phyloP scores from a whole-genome alignment of 164 flowering plant genomes.

The Buxus sempervirens region DNA sequence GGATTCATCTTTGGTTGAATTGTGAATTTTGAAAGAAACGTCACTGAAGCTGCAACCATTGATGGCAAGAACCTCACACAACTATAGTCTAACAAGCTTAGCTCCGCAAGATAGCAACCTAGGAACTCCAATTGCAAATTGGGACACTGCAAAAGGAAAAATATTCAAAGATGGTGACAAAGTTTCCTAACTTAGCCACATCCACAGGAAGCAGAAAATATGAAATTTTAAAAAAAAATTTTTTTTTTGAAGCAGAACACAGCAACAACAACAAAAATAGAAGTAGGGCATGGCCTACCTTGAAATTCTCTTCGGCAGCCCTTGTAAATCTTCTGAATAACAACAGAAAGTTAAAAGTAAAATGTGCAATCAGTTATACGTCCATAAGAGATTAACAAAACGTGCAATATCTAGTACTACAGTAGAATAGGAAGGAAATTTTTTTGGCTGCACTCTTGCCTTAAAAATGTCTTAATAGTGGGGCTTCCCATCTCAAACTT shows the following conservation, averaged over 20 bases:
- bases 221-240: background rate
- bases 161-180: too few species aligned
- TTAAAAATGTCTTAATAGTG: slow-evolving; percentile 56
- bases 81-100: slow-evolving; percentile 66
- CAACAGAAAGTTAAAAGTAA: slow-evolving; percentile 3
- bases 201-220: background rate
- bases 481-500: slow-evolving; percentile 67
- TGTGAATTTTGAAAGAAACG: slow-evolving; percentile 56
- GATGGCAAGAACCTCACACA: slow-evolving; percentile 75
- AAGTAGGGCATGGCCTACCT: slow-evolving; percentile 28
- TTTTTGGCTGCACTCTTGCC: slow-evolving; percentile 26
- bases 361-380: slow-evolving; percentile 7
- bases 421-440: background rate
- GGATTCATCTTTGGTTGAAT: slow-evolving; percentile 51
- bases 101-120: slow-evolving; percentile 70
- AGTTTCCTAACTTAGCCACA: too few species aligned
- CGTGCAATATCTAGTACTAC: background rate
- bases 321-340: slow-evolving; percentile 52
- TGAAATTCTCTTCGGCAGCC: slow-evolving; percentile 45
- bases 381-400: background rate
- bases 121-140: slow-evolving; percentile 66
- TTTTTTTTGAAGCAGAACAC: background rate
- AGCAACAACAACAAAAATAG: background rate
- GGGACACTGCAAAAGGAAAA: slow-evolving; percentile 37
- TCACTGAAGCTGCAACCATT: slow-evolving; percentile 68